phyloP scores from a whole-genome alignment of 257 asterid genomes.

The Thymus quinquecostatus region DNA sequence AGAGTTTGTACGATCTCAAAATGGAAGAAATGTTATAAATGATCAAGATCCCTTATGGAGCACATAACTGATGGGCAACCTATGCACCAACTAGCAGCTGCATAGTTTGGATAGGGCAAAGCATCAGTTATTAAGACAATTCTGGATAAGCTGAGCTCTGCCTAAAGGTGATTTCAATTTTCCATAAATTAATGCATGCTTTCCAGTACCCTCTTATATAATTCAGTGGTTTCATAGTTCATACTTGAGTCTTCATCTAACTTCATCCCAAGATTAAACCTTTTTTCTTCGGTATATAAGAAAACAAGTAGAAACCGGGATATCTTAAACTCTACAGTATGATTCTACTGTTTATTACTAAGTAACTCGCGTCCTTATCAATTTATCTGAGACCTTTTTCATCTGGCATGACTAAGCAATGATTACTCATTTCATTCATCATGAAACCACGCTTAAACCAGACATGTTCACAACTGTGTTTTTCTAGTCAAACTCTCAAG shows the following conservation, averaged over 20 bases:
- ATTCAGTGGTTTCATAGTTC: neutral
- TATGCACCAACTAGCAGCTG: neutral
- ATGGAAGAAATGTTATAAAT: neutral
- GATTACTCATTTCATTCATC: neutral
- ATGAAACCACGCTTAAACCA: slow-evolving; percentile 6
- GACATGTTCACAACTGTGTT: neutral
- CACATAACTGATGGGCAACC: neutral
- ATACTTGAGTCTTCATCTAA: too few relatives aligned
- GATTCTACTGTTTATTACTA: too few relatives aligned
- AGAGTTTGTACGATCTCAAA: neutral
- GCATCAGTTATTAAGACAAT: neutral
- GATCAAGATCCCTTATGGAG: neutral
- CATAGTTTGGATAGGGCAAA: neutral
- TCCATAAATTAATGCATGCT: neutral
- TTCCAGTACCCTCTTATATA: neutral
- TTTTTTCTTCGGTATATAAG: neutral
- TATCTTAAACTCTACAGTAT: too few relatives aligned
- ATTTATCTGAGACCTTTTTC: neutral
- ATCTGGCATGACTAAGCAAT: neutral
- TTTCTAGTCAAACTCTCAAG: slow-evolving; percentile 1
- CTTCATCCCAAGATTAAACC: neutral
- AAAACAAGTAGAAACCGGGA: neutral
- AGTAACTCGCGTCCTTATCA: neutral
- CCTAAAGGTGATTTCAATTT: neutral
- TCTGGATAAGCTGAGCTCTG: neutral